phyloP scores from a whole-genome alignment of 352 stramenopile species.

The Phytophthora multivora region DNA sequence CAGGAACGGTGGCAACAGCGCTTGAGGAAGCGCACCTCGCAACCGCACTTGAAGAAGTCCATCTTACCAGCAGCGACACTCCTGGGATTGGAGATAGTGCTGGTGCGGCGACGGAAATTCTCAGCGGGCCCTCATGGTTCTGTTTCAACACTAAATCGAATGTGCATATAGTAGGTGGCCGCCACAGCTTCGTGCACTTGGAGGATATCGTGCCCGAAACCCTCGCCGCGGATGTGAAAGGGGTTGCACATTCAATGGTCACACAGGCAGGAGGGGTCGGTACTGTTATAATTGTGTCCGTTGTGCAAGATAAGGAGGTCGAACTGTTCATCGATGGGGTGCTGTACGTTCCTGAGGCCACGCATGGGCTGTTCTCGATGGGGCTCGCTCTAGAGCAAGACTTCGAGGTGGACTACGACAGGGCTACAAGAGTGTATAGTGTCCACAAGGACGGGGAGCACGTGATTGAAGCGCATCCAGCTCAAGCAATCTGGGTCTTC shows the following conservation, averaged over 20 bases:
- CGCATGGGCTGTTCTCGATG: conserved; percentile 7
- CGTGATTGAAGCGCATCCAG: background rate
- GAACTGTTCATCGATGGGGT: conserved; percentile 5
- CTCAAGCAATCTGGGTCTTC: conserved; percentile 4
- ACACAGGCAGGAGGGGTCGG: background rate
- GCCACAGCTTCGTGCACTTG: background rate
- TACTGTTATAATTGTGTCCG: background rate
- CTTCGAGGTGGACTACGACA: background rate
- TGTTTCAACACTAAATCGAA: conserved; percentile 14
- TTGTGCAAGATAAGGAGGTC: background rate
- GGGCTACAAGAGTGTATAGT: background rate
- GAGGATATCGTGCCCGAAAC: conserved; percentile 3
- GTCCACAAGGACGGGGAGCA: background rate
- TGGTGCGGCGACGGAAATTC: too few species aligned
- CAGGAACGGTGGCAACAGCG: background rate
- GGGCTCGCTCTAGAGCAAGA: conserved; percentile 3
- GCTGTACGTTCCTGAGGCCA: background rate
- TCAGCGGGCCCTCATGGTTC: background rate
- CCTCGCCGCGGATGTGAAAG: background rate
- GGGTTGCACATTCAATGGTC: background rate
- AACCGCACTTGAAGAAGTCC: too few species aligned
- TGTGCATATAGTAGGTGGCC: background rate
- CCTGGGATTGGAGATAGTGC: too few species aligned
- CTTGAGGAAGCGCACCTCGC: background rate
- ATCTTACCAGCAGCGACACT: too few species aligned